Conservation (phyloP, 2,329 filamentous ascomycete genomes). For the Colletotrichum endophyticum region DNA sequence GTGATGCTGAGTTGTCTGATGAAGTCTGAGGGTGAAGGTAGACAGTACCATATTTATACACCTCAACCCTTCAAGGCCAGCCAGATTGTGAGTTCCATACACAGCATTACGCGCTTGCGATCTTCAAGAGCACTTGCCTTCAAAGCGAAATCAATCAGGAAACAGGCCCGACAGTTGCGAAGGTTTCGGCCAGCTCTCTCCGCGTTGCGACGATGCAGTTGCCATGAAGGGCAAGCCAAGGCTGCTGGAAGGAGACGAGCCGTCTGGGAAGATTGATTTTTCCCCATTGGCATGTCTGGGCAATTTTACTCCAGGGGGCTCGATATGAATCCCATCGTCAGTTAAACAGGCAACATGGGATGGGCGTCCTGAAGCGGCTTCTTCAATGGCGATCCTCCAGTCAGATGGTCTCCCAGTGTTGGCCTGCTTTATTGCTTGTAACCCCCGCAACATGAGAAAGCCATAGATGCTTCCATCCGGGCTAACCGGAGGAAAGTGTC, state of each 20-base stretch:
- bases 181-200: constrained; percentile 31
- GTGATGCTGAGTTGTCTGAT: not conserved
- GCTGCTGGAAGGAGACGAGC: not conserved
- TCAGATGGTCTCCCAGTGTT: not conserved
- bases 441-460: not conserved
- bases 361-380: not conserved
- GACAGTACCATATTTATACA: not conserved
- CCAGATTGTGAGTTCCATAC: not conserved
- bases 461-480: not conserved
- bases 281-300: not conserved
- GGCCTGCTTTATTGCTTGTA: not conserved
- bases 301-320: not conserved
- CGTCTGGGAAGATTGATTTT: not conserved
- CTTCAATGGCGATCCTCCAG: not conserved
- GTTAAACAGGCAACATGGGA: not conserved
- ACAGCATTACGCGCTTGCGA: not conserved
- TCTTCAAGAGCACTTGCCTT: not conserved
- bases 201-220: constrained; percentile 23
- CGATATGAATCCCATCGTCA: not conserved
- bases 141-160: constrained; percentile 32
- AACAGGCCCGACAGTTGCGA: constrained; percentile 33
- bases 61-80: not conserved
- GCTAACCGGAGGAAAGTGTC: not conserved
- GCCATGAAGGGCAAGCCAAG: not conserved
- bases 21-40: too few relatives aligned